Evolutionary conservation across 2,329 filamentous ascomycete genomes (phyloP), one percentile per base, ranked within the genome.

Genomic region (Trichoderma semiorbis): DNA sequence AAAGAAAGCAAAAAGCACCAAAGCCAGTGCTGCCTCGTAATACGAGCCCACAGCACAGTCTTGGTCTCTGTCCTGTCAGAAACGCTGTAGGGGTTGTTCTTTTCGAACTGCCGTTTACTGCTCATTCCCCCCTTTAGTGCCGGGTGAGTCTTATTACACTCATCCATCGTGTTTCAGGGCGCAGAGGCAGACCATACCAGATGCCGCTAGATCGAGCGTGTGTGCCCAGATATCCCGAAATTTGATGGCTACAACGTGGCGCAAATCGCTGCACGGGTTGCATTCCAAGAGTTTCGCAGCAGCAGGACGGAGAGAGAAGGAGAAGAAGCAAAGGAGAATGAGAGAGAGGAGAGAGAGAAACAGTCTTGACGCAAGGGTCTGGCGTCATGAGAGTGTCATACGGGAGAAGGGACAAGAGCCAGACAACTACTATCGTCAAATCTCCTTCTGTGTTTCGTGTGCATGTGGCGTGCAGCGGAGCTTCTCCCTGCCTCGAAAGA

Each of bases 141-240:
- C 69, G 34, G 55, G 43, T 26, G 26, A 47, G 63, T 67, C 70
- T 68, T 68, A 63, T 68, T 72, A 72, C 63, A 50, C 39, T 68
- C 64, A 57, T 43, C 64, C 70, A 72, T 68, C 70, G 64, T 72
- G 70, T 72, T 72, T 72, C 70, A 72, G 70, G 64, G 70, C 58
- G 58, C 30, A 34, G n/a, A 70, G 34, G 68, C 30, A 63, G 30
- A 64, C 68, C 58, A 63, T 63, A 63, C 58, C 58, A 70, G 18
- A 70, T 70, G 60, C 68, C 58, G 68, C 58, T 70, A 70, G 58
- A 61, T 34, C 47, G 58, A 47, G 60, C 47, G 53, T 57, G 30
- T 47, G 58, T 57, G 66, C 66, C 66, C n/a, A 63, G 30, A 63
- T 63, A n/a, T 64, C 30, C 60, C 43, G 68, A 70, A 64, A 70